A percentile compares a stretch with the other conserved stretches of the same genome.
Conservation (phyloP, 352 stramenopile species). For the Pythium vanterpoolii region DNA sequence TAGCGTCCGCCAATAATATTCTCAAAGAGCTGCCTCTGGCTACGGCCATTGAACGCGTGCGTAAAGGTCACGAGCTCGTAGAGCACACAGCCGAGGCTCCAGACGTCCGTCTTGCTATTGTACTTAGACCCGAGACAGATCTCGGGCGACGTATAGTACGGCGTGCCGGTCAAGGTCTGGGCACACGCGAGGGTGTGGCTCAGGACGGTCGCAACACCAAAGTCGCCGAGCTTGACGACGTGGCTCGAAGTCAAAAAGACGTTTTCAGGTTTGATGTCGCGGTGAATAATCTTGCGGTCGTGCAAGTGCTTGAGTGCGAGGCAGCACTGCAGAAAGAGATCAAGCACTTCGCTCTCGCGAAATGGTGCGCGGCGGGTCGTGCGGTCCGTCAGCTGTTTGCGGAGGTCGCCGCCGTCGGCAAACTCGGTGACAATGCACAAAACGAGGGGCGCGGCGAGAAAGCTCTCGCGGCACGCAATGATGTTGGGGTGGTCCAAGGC, state of each 20-base stretch:
- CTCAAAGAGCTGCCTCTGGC: conserved; percentile 72
- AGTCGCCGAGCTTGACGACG: conserved; percentile 75
- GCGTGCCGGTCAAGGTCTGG: conserved; percentile 70
- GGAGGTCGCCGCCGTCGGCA: conserved; percentile 72
- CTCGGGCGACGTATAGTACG: conserved; percentile 94
- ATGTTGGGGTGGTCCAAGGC: conserved; percentile 84
- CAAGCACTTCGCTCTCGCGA: conserved; percentile 40
- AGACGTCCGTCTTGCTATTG: conserved; percentile 93
- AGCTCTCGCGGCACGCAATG: conserved; percentile 77
- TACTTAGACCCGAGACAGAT: conserved; percentile 91
- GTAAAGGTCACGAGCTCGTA: conserved; percentile 90
- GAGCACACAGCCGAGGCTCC: conserved; percentile 92
- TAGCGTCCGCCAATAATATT: conserved; percentile 51
- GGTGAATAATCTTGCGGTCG: conserved; percentile 83
- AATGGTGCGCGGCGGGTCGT: conserved; percentile 17
- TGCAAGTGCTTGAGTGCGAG: conserved; percentile 82
- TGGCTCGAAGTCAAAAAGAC: conserved; percentile 71
- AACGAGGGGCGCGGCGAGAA: conserved; percentile 36
- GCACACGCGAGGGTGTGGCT: conserved; percentile 71
- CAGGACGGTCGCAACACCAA: conserved; percentile 74
- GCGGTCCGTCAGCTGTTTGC: conserved; percentile 44
- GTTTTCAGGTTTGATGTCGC: conserved; percentile 87
- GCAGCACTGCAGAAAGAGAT: conserved; percentile 64
- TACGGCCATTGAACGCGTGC: conserved; percentile 88
- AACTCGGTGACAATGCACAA: conserved; percentile 87